These are phyloP conservation scores for Naganishia randhawae DNA, from an alignment of 768 basidiomycete genomes.

Conservation along the genomic window DNA sequence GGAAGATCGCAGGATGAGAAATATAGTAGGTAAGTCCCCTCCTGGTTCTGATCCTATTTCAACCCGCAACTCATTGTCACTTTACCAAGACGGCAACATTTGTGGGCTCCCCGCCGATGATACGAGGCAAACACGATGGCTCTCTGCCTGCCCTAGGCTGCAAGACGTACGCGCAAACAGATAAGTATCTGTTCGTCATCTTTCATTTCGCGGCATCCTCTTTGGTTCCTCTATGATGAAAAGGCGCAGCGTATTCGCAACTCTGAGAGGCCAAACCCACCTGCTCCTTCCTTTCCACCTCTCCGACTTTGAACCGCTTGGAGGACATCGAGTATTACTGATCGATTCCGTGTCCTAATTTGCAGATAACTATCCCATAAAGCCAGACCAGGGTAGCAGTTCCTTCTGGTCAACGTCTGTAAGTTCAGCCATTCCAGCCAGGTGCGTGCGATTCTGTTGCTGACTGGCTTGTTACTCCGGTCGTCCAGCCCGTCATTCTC, in stretches of 20 bases:
- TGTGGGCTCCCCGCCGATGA: not conserved
- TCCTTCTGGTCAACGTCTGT: no score
- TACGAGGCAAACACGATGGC: not conserved
- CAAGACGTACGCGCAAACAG: not conserved
- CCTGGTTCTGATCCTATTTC: no score
- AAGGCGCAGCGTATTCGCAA: not conserved
- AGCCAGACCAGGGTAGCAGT: no score
- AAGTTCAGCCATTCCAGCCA: no score
- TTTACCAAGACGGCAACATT: not conserved
- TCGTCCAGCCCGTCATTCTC: no score
- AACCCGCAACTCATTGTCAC: no score
- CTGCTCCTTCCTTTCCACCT: not conserved
- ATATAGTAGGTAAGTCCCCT: no score
- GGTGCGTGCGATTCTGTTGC: no score
- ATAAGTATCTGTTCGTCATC: conserved; percentile 7
- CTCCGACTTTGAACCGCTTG: not conserved
- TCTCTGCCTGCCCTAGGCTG: not conserved
- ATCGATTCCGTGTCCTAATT: not conserved
- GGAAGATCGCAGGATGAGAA: no score
- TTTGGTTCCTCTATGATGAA: not conserved
- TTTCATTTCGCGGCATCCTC: not conserved
- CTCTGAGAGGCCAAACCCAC: not conserved
- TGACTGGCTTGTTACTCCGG: no score
- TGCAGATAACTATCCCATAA: not conserved
- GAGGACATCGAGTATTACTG: conserved; percentile 10